Evolutionary conservation across 768 basidiomycete species (phyloP), one percentile per base, ranked within the genome.

Genomic region (Psilocybe sp.): DNA sequence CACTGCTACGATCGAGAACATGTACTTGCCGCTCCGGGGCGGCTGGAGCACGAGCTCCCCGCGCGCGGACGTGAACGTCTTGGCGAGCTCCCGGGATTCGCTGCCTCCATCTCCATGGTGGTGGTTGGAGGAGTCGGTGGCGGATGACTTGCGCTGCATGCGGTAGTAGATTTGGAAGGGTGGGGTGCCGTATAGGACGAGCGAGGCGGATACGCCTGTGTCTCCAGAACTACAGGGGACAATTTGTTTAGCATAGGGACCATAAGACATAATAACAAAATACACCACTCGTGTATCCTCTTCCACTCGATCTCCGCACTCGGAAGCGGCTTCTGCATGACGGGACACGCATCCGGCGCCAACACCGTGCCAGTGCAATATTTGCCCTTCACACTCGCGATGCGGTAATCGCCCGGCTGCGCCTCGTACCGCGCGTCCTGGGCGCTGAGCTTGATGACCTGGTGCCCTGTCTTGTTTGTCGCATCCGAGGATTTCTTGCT

Each of bases 211-310:
- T 41, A 96, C 90, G 7, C 96, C 95, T 14, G 89, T 93, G 59
- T 97, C 95, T 1, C 91, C 89, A 43, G 91, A 91, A 64, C 89
- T 92, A 55, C 28, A 35, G 37, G 44, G 5, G 20, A n/a, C n/a
- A n/a, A n/a, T n/a, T n/a, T n/a, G n/a, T n/a, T n/a, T n/a, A n/a
- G n/a, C n/a, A n/a, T n/a, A n/a, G n/a, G n/a, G n/a, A n/a, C n/a
- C n/a, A n/a, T n/a, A n/a, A n/a, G n/a, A n/a, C n/a, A n/a, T n/a
- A n/a, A n/a, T n/a, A n/a, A n/a, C n/a, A n/a, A n/a, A n/a, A n/a
- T n/a, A n/a, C 56, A 91, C 93, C 93, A 94, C 72, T 95, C 92
- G 53, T 93, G 90, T 51, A 95, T 88, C 44, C 85, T 85, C 58
- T 85, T 89, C 83, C 91, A 92, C 67, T 87, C 81, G 51, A 96